Percentiles rank a stretch among this genome's conserved stretches.
These are phyloP conservation scores for Penicillium mononematosum DNA, from an alignment of 495 filamentous ascomycete genomes.

Conservation along the genomic window DNA sequence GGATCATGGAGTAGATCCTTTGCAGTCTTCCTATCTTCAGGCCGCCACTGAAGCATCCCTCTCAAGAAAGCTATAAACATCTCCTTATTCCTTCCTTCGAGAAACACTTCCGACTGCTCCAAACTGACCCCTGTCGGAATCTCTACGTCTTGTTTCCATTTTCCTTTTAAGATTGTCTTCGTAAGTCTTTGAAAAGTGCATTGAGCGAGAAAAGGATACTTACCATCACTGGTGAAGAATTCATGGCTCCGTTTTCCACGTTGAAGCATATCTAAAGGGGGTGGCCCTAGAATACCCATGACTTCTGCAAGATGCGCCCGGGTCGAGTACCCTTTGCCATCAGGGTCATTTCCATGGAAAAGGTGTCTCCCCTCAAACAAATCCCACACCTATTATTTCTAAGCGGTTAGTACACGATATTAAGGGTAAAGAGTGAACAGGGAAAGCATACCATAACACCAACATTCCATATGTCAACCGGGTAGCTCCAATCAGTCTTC, in stretches of 20 bases:
- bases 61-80: conserved; percentile 44
- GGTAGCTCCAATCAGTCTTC: too few relatives aligned
- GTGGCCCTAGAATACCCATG: conserved; percentile 45
- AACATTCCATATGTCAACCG: too few relatives aligned
- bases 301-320: conserved; percentile 49
- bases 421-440: not conserved
- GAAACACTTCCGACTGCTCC: conserved; percentile 32
- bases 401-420: not conserved
- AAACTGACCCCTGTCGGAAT: conserved; percentile 18
- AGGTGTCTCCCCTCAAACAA: conserved; percentile 46
- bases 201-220: not conserved
- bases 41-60: conserved; percentile 51
- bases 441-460: too few relatives aligned
- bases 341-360: conserved; percentile 45
- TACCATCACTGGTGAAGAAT: conserved; percentile 43
- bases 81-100: conserved; percentile 38
- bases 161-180: conserved; percentile 22
- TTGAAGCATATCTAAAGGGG: conserved; percentile 42
- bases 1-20: conserved; percentile 31
- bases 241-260: conserved; percentile 34
- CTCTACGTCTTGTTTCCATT: conserved; percentile 33
- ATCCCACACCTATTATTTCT: conserved; percentile 40
- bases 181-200: not conserved
- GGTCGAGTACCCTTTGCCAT: conserved; percentile 41
- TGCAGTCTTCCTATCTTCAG: conserved; percentile 45